Conservation (phyloP, 306 rosid genomes). For the Cyamopsis tetragonoloba region DNA sequence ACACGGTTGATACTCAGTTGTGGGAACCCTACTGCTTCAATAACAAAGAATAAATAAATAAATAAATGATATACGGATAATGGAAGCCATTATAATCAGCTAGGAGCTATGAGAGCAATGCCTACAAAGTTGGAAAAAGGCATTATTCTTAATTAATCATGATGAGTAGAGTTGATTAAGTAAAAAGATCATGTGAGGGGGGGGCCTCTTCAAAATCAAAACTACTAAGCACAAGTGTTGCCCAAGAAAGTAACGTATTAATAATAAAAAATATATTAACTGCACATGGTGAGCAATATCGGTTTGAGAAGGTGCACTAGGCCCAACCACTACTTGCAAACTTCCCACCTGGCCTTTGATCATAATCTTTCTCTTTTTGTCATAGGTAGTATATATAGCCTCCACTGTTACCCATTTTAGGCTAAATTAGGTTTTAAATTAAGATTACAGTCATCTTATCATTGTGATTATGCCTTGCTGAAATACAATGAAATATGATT, state of each 20-base stretch:
- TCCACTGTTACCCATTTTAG: too few species aligned
- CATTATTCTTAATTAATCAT: slow-evolving; percentile 28
- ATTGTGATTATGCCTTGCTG: too few species aligned
- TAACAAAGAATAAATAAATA: slow-evolving; percentile 12
- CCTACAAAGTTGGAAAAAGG: slow-evolving; percentile 38
- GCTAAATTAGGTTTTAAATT: too few species aligned
- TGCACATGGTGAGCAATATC: slow-evolving; percentile 37
- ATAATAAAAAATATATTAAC: slow-evolving; percentile 1
- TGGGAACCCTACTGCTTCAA: not conserved
- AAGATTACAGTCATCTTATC: too few species aligned
- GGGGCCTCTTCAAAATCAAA: slow-evolving; percentile 24
- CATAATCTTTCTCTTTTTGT: too few species aligned
- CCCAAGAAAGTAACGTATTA: not conserved
- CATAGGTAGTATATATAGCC: too few species aligned
- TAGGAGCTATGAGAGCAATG: slow-evolving; percentile 24
- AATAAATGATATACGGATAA: slow-evolving; percentile 9
- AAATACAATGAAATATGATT: too few species aligned
- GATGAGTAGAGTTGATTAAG: slow-evolving; percentile 29
- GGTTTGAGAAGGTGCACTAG: not conserved
- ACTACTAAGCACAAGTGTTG: slow-evolving; percentile 24
- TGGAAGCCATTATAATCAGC: slow-evolving; percentile 31
- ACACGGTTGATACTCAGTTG: not conserved
- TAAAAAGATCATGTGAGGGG: slow-evolving; percentile 21
- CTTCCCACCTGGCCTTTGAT: not conserved
- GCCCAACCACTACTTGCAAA: slow-evolving; percentile 27